Conservation (phyloP, 768 basidiomycete genomes). For the Collybia sordida region DNA sequence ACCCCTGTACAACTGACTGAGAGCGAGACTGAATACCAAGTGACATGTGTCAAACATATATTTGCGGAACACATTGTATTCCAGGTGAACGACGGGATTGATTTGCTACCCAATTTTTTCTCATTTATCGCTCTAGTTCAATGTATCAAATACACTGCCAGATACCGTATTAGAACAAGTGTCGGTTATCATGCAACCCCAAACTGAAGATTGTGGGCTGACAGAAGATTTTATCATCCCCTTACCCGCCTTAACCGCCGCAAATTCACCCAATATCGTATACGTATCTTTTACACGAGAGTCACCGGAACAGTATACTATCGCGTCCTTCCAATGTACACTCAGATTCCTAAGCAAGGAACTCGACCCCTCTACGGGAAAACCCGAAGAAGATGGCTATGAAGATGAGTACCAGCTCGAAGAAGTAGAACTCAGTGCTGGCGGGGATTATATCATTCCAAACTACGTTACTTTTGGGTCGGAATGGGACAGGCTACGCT, state of each 20-base stretch:
- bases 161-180: constrained; percentile 95
- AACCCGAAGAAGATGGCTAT: constrained; percentile 98
- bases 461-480: constrained; percentile 88
- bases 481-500: constrained; percentile 92
- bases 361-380: constrained; percentile 91
- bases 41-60: constrained; percentile 94
- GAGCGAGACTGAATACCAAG: constrained; percentile 97
- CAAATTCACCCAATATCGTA: constrained; percentile 78
- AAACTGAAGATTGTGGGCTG: constrained; percentile 68
- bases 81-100: constrained; percentile 59
- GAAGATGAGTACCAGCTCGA: constrained; percentile 98
- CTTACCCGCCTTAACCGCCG: constrained; percentile 62
- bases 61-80: constrained; percentile 96
- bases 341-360: constrained; percentile 98
- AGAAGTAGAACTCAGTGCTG: constrained; percentile 91
- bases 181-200: constrained; percentile 88
- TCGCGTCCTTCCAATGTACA: constrained; percentile 85
- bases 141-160: constrained; percentile 94
- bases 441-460: constrained; percentile 94
- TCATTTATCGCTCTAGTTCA: constrained; percentile 62
- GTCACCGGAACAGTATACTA: constrained; percentile 70
- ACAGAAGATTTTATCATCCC: constrained; percentile 96
- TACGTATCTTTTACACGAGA: constrained; percentile 95
- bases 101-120: not conserved
- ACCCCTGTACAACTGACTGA: constrained; percentile 87